A percentile compares a stretch with the other conserved stretches of the same genome.
Conservation (phyloP, 441 rosid genomes). For the Biscutella auriculata region DNA sequence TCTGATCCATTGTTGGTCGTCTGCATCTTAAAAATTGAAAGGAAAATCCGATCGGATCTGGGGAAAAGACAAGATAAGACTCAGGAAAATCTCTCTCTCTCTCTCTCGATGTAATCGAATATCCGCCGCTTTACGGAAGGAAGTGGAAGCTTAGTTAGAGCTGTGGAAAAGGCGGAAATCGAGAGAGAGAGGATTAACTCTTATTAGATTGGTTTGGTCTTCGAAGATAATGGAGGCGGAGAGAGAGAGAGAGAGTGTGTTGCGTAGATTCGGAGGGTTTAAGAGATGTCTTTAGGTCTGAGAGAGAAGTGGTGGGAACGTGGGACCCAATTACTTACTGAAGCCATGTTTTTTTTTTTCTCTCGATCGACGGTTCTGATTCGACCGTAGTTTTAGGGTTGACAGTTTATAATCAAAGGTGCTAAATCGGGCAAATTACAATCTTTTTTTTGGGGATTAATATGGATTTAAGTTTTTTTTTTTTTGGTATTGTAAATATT, state of each 20-base stretch:
- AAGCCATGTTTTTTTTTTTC: not conserved
- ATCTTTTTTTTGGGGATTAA: no score
- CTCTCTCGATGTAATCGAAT: constrained; percentile 2
- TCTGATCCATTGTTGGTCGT: constrained; percentile 40
- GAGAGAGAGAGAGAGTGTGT: constrained; percentile 7
- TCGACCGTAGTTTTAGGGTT: constrained; percentile 17
- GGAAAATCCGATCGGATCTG: not conserved
- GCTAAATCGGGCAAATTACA: not conserved
- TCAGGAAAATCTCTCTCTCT: not conserved
- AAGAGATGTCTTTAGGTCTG: constrained; percentile 14
- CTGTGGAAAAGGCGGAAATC: constrained; percentile 18
- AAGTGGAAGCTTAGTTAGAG: no score
- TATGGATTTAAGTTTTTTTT: no score
- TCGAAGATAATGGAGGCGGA: constrained; percentile 20
- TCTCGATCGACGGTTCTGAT: constrained; percentile 22
- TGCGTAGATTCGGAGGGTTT: constrained; percentile 20
- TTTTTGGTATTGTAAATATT: no score
- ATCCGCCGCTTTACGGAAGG: no score
- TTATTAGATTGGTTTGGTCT: constrained; percentile 9
- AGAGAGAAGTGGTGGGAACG: constrained; percentile 21
- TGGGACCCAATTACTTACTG: constrained; percentile 16
- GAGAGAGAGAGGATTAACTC: constrained; percentile 18
- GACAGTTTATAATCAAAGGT: not conserved
- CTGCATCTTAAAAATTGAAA: constrained; percentile 32
- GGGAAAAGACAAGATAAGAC: no score